Evolutionary conservation across 371 early-diverging fungal genomes (phyloP).

Genomic region (Syncephalastrum racemosum): DNA sequence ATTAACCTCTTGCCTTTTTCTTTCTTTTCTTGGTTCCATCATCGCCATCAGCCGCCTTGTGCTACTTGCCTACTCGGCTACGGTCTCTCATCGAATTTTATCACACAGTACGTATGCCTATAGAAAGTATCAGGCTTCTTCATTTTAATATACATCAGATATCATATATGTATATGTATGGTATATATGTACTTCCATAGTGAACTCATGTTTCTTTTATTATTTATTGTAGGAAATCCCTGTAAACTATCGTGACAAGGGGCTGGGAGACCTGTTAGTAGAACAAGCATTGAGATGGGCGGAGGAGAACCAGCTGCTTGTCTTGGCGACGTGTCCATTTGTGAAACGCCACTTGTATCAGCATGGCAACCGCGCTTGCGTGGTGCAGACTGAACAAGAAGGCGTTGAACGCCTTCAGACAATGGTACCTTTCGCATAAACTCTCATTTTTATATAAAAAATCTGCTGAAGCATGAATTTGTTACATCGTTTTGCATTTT

Average conservation of each 20-base stretch:
- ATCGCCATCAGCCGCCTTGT: slow-evolving; percentile 19
- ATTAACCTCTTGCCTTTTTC: slow-evolving; percentile 2
- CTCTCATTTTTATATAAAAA: no score
- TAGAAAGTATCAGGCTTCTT: no score
- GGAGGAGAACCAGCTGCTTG: slow-evolving; percentile 10
- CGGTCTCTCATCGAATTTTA: slow-evolving; percentile 23
- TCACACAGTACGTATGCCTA: slow-evolving; percentile 24
- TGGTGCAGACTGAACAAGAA: slow-evolving; percentile 22
- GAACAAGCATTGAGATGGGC: slow-evolving; percentile 16
- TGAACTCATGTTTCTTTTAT: background rate
- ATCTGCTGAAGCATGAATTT: no score
- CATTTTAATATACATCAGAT: background rate
- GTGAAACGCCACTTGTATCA: slow-evolving; percentile 13
- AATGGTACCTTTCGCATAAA: slow-evolving; percentile 1
- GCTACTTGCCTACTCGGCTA: slow-evolving; percentile 27
- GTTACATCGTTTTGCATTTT: no score
- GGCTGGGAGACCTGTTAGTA: slow-evolving; percentile 17
- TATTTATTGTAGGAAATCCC: slow-evolving; percentile 16
- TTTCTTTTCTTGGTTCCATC: background rate
- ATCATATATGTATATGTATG: slow-evolving; percentile 1
- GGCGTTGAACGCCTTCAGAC: slow-evolving; percentile 6
- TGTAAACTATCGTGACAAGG: slow-evolving; percentile 13
- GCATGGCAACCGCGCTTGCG: slow-evolving; percentile 5
- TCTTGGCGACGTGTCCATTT: slow-evolving; percentile 18
- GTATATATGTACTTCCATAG: no score